Conservation (phyloP, 2,329 filamentous ascomycete genomes). For the Pseudopyrenochaeta lycopersici region DNA sequence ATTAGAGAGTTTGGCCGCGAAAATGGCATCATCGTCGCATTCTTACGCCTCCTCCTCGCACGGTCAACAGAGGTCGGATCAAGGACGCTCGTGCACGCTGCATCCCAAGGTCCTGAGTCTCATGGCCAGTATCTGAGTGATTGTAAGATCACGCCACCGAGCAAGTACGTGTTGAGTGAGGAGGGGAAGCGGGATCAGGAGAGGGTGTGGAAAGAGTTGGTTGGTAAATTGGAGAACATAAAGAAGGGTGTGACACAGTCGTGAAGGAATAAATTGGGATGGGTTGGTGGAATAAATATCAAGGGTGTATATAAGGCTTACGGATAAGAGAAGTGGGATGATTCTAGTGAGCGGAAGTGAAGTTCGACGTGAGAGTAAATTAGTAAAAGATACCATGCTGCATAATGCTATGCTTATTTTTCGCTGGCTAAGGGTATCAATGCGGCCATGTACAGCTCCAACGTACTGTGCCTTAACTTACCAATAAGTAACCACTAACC, state of each 20-base stretch:
- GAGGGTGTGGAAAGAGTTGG: slow-evolving; percentile 53
- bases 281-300: no score
- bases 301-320: no score
- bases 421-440: no score
- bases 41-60: slow-evolving; percentile 37
- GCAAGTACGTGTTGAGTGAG: slow-evolving; percentile 45
- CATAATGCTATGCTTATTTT: no score
- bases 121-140: slow-evolving; percentile 55
- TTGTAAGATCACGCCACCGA: slow-evolving; percentile 36
- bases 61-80: slow-evolving; percentile 52
- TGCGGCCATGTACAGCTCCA: no score
- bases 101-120: slow-evolving; percentile 41
- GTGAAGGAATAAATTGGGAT: not conserved
- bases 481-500: no score
- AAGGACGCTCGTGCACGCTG: slow-evolving; percentile 53
- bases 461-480: no score
- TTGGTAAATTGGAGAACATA: slow-evolving; percentile 50
- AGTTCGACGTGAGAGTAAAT: no score
- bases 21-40: slow-evolving; percentile 1
- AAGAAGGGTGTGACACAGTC: slow-evolving; percentile 35
- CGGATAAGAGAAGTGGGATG: no score
- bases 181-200: slow-evolving; percentile 48
- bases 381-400: no score
- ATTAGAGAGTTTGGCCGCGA: slow-evolving; percentile 34
- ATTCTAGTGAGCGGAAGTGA: no score